Base-by-base conservation (phyloP, 2,329 filamentous ascomycete genomes). In the Davidsoniella australis region DNA sequence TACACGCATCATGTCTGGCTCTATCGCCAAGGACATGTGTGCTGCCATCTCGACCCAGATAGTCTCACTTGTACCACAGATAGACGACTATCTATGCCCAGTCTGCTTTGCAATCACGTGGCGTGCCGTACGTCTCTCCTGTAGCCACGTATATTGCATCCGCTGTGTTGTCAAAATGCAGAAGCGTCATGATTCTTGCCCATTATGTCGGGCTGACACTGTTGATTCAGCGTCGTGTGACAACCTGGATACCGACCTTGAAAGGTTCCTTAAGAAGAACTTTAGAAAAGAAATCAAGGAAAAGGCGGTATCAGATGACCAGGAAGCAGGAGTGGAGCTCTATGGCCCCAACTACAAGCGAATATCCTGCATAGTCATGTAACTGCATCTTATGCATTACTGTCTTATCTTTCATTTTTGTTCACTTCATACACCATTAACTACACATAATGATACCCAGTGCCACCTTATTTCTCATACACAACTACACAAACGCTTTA, bases 61-160 rank as follows among this genome's bases (percentile, higher is more conserved):
- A 3, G 70, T 93, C 16, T 73, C 73, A 9, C 69, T 82, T 41
- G 80, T 93, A 5, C 86, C 86, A 0, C 84, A 87, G 57, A 64
- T 91, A n/a, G 80, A 86, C 58, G 86, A 93, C 63, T 89, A 87
- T 63, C 69, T 79, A 7, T 93, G 85, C 57, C 85, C 85, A 1
- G 77, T 91, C 53, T 91, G 86, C 64, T 80, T 81, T 57, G 75
- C 74, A 41, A 76, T 94, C 51, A 77, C 81, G n/a, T 91, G 82
- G 69, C 76, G 84, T 56, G 86, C 86, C 0, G 76, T 94, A n/a
- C 75, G 79, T 20, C 68, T 93, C 33, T 71, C 73, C 12, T 94
- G 86, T 62, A 66, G 72, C 24, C 85, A 91, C 56, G 66, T 88
- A 12, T 88, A 89, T 59, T 94, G 86, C 65, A 89, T 91, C 50